Conservation (phyloP, 192 early-diverging fungal species). For the Rhizophagus sp. region DNA sequence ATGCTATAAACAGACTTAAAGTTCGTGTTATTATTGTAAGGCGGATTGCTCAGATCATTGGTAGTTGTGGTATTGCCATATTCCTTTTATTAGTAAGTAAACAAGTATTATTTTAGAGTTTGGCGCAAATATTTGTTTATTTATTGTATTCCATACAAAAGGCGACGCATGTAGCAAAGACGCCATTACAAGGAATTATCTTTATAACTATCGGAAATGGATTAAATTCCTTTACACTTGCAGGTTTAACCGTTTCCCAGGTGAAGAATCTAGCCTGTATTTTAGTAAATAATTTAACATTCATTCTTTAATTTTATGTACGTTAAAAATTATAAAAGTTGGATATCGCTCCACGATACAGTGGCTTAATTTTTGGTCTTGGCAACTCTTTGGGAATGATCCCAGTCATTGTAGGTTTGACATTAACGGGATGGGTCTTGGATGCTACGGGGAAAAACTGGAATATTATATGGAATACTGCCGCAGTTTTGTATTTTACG, state of each 20-base stretch:
- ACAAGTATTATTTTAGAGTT: not conserved
- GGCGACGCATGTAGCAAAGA: slow-evolving; percentile 32
- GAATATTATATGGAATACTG: slow-evolving; percentile 36
- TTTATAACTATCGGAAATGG: slow-evolving; percentile 38
- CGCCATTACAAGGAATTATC: slow-evolving; percentile 31
- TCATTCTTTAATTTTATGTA: not conserved
- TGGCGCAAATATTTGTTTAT: too few relatives aligned
- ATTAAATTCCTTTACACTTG: slow-evolving; percentile 38
- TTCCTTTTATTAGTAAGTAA: slow-evolving; percentile 31
- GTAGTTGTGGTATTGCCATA: slow-evolving; percentile 35
- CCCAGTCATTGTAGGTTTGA: slow-evolving; percentile 37
- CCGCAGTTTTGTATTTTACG: slow-evolving; percentile 32
- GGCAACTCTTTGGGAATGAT: slow-evolving; percentile 41
- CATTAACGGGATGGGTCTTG: slow-evolving; percentile 36
- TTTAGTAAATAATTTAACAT: not conserved
- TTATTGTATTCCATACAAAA: not conserved
- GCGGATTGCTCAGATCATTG: slow-evolving; percentile 32
- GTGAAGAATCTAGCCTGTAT: slow-evolving; percentile 15
- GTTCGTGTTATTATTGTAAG: slow-evolving; percentile 33
- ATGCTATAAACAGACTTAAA: slow-evolving; percentile 30
- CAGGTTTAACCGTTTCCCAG: slow-evolving; percentile 38
- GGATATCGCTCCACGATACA: slow-evolving; percentile 41
- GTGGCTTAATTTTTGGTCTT: slow-evolving; percentile 44
- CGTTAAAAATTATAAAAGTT: slow-evolving; percentile 27
- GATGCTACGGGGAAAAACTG: slow-evolving; percentile 31